phyloP scores from a whole-genome alignment of 768 basidiomycete genomes.

The Lactarius hatsudake region DNA sequence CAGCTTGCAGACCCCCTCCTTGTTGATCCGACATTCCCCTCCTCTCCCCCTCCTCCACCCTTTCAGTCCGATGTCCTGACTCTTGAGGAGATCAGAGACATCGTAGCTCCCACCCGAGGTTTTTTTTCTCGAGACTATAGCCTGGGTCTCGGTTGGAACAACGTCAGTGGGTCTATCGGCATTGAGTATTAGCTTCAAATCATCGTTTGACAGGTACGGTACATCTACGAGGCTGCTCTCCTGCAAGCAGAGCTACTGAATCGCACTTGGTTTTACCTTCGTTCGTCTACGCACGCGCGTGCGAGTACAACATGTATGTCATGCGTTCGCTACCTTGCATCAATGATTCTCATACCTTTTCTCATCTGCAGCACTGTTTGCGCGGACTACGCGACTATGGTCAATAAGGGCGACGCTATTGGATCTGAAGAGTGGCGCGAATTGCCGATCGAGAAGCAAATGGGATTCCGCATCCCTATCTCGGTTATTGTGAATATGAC shows the following conservation, averaged over 20 bases:
- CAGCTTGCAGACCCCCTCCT: neutral
- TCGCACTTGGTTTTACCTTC: constrained; percentile 45
- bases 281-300: constrained; percentile 45
- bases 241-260: constrained; percentile 43
- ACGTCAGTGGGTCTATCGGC: constrained; percentile 34
- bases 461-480: constrained; percentile 39
- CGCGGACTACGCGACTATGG: constrained; percentile 41
- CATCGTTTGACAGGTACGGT: constrained; percentile 38
- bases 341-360: neutral
- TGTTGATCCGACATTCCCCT: neutral
- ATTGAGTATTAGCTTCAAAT: constrained; percentile 3
- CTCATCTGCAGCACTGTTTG: constrained; percentile 34
- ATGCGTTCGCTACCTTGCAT: constrained; percentile 13
- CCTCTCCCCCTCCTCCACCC: neutral
- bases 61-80: constrained; percentile 27
- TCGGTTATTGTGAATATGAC: constrained; percentile 43
- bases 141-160: constrained; percentile 48
- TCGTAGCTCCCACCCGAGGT: constrained; percentile 40
- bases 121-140: constrained; percentile 46
- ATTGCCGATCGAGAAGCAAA: constrained; percentile 37
- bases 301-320: constrained; percentile 41
- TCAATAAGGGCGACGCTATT: constrained; percentile 45
- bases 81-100: constrained; percentile 35
- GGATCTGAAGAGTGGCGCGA: constrained; percentile 43
- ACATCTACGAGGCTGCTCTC: constrained; percentile 48